phyloP scores from a whole-genome alignment of 2,329 filamentous ascomycete genomes.

The Colletotrichum endophyticum region DNA sequence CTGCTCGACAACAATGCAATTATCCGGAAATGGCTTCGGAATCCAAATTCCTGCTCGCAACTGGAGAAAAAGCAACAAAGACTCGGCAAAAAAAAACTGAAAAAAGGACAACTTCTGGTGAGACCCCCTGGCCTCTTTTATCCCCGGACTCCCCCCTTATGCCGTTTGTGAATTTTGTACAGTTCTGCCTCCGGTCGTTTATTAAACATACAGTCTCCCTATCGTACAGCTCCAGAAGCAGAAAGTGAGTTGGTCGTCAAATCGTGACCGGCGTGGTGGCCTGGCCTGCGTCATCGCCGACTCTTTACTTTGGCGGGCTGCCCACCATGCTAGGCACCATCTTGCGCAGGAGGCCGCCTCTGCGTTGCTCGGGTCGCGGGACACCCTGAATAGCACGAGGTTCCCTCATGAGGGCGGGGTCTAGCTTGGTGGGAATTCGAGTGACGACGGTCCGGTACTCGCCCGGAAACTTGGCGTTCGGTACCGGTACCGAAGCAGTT shows the following conservation, averaged over 20 bases:
- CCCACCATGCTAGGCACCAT: conserved; percentile 58
- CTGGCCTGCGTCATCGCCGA: background rate
- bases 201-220: conserved; percentile 19
- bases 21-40: conserved; percentile 15
- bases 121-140: conserved; percentile 13
- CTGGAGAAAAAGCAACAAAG: background rate
- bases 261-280: conserved; percentile 1
- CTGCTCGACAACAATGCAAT: conserved; percentile 15
- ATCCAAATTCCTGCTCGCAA: conserved; percentile 17
- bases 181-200: conserved; percentile 18
- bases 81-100: background rate
- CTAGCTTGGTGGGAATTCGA: conserved; percentile 80
- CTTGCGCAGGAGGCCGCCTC: conserved; percentile 57
- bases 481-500: conserved; percentile 64
- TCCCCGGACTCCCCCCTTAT: conserved; percentile 14
- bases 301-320: conserved; percentile 34
- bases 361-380: conserved; percentile 65
- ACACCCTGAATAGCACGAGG: conserved; percentile 88
- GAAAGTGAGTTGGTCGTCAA: conserved; percentile 11
- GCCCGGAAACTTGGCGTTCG: conserved; percentile 65
- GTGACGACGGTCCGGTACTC: conserved; percentile 67
- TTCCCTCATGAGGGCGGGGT: conserved; percentile 88
- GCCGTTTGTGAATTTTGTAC: conserved; percentile 15
- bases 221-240: conserved; percentile 15
- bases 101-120: conserved; percentile 2